Conservation (phyloP, 2,329 filamentous ascomycete genomes). For the Escovopsis sp. region DNA sequence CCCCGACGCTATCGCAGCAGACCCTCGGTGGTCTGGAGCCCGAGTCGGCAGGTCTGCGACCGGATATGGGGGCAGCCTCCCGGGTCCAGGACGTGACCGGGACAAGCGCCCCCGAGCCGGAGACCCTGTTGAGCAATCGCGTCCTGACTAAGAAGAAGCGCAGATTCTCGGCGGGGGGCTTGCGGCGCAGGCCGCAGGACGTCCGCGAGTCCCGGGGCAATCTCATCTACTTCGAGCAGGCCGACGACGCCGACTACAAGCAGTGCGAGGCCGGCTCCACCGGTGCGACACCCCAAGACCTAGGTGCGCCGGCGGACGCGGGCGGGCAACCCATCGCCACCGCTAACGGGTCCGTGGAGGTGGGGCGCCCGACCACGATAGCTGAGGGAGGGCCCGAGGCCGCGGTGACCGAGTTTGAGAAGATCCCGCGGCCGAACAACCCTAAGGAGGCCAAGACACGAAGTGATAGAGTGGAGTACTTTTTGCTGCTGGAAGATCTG, state of each 20-base stretch:
- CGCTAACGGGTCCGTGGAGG: conserved; percentile 2
- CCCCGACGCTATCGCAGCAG: conserved; percentile 1
- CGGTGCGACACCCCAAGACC: neutral
- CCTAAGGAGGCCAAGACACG: conserved; percentile 62
- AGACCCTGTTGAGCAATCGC: conserved; percentile 32
- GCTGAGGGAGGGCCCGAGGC: too few species aligned
- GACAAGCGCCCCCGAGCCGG: conserved; percentile 50
- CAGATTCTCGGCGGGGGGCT: conserved; percentile 75
- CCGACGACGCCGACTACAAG: conserved; percentile 68
- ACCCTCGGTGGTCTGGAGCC: conserved; percentile 18
- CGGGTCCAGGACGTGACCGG: conserved; percentile 42
- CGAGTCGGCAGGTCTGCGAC: conserved; percentile 12
- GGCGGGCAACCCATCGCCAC: neutral
- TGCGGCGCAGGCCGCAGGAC: conserved; percentile 59
- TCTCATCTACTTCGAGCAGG: conserved; percentile 82
- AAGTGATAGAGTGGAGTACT: conserved; percentile 68
- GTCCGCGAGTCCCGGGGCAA: conserved; percentile 58
- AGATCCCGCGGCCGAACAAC: conserved; percentile 50
- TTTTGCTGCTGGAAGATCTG: conserved; percentile 83
- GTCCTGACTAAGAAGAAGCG: conserved; percentile 39
- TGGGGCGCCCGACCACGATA: conserved; percentile 20
- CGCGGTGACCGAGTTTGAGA: conserved; percentile 15
- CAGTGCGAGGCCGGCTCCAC: conserved; percentile 24
- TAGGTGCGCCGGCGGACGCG: neutral
- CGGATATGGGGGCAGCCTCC: conserved; percentile 21